Percentiles rank a stretch among this genome's conserved stretches.
phyloP scores from a whole-genome alignment of 371 early-diverging fungal genomes.

The Actinomortierella ambigua region DNA sequence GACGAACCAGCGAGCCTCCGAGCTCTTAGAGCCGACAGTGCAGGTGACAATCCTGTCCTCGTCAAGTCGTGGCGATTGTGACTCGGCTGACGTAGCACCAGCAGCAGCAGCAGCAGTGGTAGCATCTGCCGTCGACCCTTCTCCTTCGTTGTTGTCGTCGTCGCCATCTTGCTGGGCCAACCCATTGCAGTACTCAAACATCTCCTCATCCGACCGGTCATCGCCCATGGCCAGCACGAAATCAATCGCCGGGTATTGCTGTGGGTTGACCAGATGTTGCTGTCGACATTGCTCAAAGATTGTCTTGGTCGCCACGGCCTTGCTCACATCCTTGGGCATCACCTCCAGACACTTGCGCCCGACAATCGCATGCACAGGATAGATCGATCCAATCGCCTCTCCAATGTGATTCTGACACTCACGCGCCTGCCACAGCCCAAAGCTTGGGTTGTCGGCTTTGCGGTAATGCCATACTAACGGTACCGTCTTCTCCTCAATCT shows the following conservation, averaged over 20 bases:
- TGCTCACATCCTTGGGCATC: slow-evolving; percentile 72
- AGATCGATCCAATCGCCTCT: slow-evolving; percentile 80
- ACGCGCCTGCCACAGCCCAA: slow-evolving; percentile 85
- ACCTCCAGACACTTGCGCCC: slow-evolving; percentile 94
- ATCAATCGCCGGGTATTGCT: slow-evolving; percentile 53
- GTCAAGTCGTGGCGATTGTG: slow-evolving; percentile 1
- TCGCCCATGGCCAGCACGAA: slow-evolving; percentile 81
- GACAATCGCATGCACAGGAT: slow-evolving; percentile 86
- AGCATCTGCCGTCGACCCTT: too few species aligned
- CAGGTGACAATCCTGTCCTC: slow-evolving; percentile 54
- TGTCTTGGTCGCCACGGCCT: slow-evolving; percentile 62
- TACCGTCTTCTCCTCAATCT: slow-evolving; percentile 78
- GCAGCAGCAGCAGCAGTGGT: too few species aligned
- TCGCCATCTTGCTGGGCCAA: slow-evolving; percentile 38
- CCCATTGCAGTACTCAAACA: slow-evolving; percentile 76
- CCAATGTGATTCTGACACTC: slow-evolving; percentile 92
- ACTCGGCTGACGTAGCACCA: too few species aligned
- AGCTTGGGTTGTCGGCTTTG: slow-evolving; percentile 69
- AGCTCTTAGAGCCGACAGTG: slow-evolving; percentile 62
- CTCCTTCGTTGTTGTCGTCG: too few species aligned
- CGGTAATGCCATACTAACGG: slow-evolving; percentile 86
- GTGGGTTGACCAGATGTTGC: background rate
- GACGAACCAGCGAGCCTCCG: slow-evolving; percentile 62
- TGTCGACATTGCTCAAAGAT: slow-evolving; percentile 54
- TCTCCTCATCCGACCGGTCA: slow-evolving; percentile 84